These are phyloP conservation scores for Acer saccharum DNA, from an alignment of 345 rosid species.

Conservation along the genomic window DNA sequence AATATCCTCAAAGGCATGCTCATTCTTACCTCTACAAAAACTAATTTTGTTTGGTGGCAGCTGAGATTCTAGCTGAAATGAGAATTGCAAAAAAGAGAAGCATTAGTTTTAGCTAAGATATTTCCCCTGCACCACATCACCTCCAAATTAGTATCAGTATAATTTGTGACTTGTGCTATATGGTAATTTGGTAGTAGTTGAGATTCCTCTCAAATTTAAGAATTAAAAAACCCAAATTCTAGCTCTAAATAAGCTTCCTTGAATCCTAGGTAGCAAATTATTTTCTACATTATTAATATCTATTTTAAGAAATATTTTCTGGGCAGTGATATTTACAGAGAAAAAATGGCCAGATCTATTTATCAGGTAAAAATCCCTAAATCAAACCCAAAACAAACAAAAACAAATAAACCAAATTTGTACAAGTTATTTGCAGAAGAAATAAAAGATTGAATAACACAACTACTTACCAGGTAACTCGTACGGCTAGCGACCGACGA, in stretches of 20 bases:
- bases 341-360: conserved; percentile 7
- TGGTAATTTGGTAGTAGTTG: no score
- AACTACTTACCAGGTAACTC: conserved; percentile 32
- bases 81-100: no score
- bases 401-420: background rate
- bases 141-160: no score
- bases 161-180: no score
- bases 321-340: background rate
- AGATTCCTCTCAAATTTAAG: no score
- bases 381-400: background rate
- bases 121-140: no score
- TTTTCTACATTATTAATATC: background rate
- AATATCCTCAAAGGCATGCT: background rate
- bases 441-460: background rate
- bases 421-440: background rate
- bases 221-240: no score
- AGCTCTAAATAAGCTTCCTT: background rate
- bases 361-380: conserved; percentile 3
- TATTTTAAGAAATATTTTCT: background rate
- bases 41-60: background rate
- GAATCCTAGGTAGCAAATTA: background rate
- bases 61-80: background rate
- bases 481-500: conserved; percentile 23
- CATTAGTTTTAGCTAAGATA: background rate
- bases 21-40: no score